Evolutionary conservation across 768 basidiomycete genomes (phyloP).

Genomic region (Russula olivacea): DNA sequence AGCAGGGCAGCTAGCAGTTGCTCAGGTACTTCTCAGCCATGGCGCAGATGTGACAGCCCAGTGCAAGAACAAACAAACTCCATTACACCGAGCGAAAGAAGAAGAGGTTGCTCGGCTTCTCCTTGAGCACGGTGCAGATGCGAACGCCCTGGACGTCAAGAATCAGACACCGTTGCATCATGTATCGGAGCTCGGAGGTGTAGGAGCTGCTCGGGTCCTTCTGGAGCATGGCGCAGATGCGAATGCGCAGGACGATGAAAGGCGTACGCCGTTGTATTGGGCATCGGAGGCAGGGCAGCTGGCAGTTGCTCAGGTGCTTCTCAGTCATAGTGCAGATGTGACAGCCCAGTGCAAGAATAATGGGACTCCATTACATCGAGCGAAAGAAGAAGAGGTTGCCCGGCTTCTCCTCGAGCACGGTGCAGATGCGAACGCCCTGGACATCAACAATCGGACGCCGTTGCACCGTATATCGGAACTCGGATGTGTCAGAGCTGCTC

Average conservation of each 20-base stretch:
- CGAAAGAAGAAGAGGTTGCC: background rate
- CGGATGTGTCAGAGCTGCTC: background rate
- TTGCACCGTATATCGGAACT: too few relatives aligned
- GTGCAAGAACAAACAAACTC: background rate
- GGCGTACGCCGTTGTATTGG: background rate
- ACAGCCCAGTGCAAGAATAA: too few relatives aligned
- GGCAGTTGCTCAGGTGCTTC: background rate
- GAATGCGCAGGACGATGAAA: too few relatives aligned
- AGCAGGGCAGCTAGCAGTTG: background rate
- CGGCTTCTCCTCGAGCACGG: background rate
- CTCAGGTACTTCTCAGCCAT: background rate
- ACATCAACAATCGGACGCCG: too few relatives aligned
- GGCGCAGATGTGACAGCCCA: background rate
- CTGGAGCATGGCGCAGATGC: background rate
- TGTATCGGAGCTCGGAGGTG: too few relatives aligned
- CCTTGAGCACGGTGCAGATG: background rate
- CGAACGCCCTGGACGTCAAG: background rate
- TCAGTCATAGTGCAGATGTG: background rate
- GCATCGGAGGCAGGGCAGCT: background rate
- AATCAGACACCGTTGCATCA: too few relatives aligned
- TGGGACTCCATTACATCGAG: background rate
- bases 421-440: background rate
- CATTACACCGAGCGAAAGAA: background rate
- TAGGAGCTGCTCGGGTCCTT: background rate
- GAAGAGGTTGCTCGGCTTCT: background rate